Evolutionary conservation across 2,329 filamentous ascomycete species (phyloP).

Genomic region (Cladophialophora immunda): DNA sequence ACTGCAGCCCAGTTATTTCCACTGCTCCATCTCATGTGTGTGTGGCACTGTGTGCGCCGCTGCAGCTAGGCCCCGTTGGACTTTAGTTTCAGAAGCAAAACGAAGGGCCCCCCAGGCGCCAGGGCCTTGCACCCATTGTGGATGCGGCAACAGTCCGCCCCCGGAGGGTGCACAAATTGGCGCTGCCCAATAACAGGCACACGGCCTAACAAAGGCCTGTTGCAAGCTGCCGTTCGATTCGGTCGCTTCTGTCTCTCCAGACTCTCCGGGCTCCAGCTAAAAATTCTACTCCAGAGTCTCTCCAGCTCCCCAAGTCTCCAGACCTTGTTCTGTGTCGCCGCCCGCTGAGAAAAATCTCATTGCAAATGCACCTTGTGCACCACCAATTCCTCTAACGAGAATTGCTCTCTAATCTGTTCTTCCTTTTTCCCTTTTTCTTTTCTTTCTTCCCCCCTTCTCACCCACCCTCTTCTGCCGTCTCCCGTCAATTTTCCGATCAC

Average conservation of each 20-base stretch:
- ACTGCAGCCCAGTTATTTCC: background rate
- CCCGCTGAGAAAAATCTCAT: background rate
- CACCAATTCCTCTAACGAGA: conserved; percentile 19
- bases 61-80: conserved; percentile 3
- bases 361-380: conserved; percentile 15
- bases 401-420: conserved; percentile 12
- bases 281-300: conserved; percentile 7
- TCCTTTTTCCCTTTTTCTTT: background rate
- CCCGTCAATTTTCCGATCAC: background rate
- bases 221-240: conserved; percentile 1
- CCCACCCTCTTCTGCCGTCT: conserved; percentile 12
- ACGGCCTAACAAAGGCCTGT: background rate
- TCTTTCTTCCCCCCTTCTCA: conserved; percentile 1
- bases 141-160: conserved; percentile 17
- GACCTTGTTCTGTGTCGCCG: background rate
- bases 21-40: background rate
- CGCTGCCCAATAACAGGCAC: conserved; percentile 1
- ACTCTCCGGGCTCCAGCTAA: background rate
- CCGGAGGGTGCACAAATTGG: background rate
- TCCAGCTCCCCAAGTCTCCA: conserved; percentile 13
- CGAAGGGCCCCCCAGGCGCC: background rate
- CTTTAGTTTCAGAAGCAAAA: conserved; percentile 12
- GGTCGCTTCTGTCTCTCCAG: conserved; percentile 6
- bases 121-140: background rate
- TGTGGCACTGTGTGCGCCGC: conserved; percentile 2